Conservation (phyloP, 306 rosid genomes). For the Cicer arietinum region DNA sequence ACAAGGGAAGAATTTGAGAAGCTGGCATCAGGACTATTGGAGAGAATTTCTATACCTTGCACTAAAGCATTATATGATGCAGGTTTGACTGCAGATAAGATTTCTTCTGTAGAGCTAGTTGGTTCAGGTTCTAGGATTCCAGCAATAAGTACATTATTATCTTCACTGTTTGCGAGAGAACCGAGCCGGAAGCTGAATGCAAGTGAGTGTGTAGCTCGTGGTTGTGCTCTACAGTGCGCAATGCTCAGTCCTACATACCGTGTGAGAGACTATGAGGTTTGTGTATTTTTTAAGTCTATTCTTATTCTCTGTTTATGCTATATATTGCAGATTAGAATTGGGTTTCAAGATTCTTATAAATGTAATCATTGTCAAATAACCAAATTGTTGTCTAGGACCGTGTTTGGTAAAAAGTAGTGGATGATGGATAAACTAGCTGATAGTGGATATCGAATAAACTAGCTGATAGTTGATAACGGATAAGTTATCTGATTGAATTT, state of each 20-base stretch:
- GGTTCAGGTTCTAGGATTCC: constrained; percentile 99
- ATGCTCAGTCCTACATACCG: constrained; percentile 91
- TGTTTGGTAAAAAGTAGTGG: too few relatives aligned
- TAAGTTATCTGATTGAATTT: too few relatives aligned
- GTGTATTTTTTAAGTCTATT: constrained; percentile 44
- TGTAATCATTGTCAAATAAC: constrained; percentile 23
- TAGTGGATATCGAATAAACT: too few relatives aligned
- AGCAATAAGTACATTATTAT: constrained; percentile 67
- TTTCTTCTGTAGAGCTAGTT: constrained; percentile 88
- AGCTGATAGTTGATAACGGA: too few relatives aligned
- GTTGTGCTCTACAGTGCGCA: constrained; percentile 97
- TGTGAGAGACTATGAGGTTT: constrained; percentile 93
- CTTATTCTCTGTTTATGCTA: constrained; percentile 18
- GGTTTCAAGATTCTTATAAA: constrained; percentile 22
- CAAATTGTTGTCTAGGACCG: constrained; percentile 15
- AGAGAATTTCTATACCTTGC: constrained; percentile 78
- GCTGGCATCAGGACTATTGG: constrained; percentile 69
- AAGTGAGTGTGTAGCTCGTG: constrained; percentile 99
- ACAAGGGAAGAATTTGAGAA: constrained; percentile 94
- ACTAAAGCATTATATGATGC: constrained; percentile 71
- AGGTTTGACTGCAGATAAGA: constrained; percentile 59
- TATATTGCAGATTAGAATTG: constrained; percentile 26
- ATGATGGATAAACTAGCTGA: too few relatives aligned
- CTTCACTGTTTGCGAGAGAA: constrained; percentile 71
- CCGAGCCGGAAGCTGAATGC: constrained; percentile 91